Percentiles rank a stretch among this genome's conserved stretches.
These are phyloP conservation scores for Diaporthe citri DNA, from an alignment of 2,329 filamentous ascomycete species.

Conservation along the genomic window DNA sequence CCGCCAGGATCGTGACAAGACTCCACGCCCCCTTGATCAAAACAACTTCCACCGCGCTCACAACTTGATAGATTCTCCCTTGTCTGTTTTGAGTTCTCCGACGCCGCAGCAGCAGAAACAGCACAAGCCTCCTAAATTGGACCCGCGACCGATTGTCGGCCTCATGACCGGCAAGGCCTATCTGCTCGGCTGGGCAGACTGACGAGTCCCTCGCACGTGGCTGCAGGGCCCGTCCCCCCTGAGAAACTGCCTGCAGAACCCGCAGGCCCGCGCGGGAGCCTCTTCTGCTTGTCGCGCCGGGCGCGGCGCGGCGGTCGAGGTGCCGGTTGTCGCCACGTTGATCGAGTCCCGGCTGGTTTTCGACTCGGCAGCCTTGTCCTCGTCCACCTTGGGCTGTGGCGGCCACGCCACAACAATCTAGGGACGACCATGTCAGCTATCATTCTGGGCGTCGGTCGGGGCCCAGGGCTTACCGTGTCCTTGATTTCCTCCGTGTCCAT, in stretches of 20 bases:
- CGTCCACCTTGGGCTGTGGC: not conserved
- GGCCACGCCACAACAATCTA: not conserved
- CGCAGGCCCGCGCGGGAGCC: not conserved
- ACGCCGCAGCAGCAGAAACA: not conserved
- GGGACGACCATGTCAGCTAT: not conserved
- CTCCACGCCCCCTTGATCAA: not conserved
- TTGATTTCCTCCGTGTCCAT: slow-evolving; percentile 4
- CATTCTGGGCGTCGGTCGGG: not conserved
- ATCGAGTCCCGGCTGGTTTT: too few species aligned
- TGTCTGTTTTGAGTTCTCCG: not conserved
- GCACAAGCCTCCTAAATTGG: not conserved
- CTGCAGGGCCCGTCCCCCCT: not conserved
- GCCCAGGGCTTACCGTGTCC: slow-evolving; percentile 1
- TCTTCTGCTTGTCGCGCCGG: not conserved
- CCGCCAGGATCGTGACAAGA: not conserved
- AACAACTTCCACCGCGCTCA: not conserved
- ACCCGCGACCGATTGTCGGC: not conserved
- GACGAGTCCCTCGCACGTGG: not conserved
- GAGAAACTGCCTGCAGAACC: slow-evolving; percentile 13
- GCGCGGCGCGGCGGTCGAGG: not conserved
- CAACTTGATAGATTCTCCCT: not conserved
- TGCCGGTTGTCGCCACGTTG: not conserved
- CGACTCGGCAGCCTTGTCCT: not conserved
- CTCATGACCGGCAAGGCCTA: not conserved
- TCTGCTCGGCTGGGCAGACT: not conserved